Base-by-base conservation (phyloP, 1,284 basidiomycete genomes). In the Trametes sp. region DNA sequence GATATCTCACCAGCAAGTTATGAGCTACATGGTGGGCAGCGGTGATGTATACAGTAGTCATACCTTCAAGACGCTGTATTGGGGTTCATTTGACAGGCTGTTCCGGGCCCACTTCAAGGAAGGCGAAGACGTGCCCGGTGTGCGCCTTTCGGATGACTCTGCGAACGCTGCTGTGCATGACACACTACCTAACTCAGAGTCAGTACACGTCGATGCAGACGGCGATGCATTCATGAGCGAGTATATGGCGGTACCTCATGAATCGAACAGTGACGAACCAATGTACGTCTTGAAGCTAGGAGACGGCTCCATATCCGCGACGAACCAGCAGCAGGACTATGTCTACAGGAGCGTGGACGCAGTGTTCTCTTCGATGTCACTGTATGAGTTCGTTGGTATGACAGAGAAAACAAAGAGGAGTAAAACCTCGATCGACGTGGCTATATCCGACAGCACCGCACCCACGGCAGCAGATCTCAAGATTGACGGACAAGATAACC, bases 1-100 rank as follows among this genome's bases (percentile, higher is more conserved):
- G 28, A 41, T 62, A 11, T 59, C 57, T 5, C 61, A 63, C 26
- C 51, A 48, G 14, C 55, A 66, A 19, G 58, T 61, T 2, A 63
- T 63, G 57, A 51, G 58, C 33, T 63, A 61, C 13, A 28, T 63
- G 0, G 26, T 62, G 19, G 57, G 54, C 0, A 57, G 64, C 2
- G 57, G 57, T 2, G 44, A 66, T 38, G 41, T 46, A 1, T 59
- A 59, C 14, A 46, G 21, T 0, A 54, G 50, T 8, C 51, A 59
- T 6, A 33, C 31, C 1, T 59, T 44, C 14, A 19, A 38, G 1
- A 10, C 51, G 14, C 24, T 59, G 10, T 44, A 59, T 10, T 54
- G 14, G 28, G 46, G 51, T 4, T 1, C 26, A 3, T 59, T 53
- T 21, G 57, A 59, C n/a, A 28, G 50, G 7, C 48, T 50, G 6